phyloP scores from a whole-genome alignment of 139 green algal genomes.

The Coccomyxa sp. region DNA sequence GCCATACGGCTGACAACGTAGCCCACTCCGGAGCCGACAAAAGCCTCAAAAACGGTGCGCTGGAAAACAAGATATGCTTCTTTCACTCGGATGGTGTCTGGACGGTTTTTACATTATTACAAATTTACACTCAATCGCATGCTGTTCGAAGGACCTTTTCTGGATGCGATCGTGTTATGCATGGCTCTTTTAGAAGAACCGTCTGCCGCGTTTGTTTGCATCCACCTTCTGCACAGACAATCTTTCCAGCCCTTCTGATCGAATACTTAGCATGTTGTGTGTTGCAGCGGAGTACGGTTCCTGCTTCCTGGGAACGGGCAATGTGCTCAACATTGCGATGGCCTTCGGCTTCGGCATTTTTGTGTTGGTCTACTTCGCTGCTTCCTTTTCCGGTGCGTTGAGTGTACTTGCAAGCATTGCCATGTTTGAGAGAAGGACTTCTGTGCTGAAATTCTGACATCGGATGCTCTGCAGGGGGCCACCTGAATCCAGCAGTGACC shows the following conservation, averaged over 20 bases:
- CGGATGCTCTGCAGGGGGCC: constrained; percentile 16
- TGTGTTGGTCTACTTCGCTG: constrained; percentile 11
- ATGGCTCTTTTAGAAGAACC: not conserved
- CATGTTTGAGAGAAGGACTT: not conserved
- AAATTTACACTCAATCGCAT: too few relatives aligned
- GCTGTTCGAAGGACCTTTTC: too few relatives aligned
- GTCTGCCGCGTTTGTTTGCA: not conserved
- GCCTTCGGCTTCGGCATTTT: constrained; percentile 18
- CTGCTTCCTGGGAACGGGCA: not conserved
- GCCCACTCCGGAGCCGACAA: too few relatives aligned
- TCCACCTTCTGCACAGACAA: not conserved
- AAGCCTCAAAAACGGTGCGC: too few relatives aligned
- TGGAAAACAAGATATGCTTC: too few relatives aligned
- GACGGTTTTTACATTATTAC: too few relatives aligned
- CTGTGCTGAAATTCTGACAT: not conserved
- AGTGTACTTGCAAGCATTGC: not conserved
- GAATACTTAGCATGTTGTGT: not conserved
- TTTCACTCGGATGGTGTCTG: too few relatives aligned
- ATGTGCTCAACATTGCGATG: constrained; percentile 13
- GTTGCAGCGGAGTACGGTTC: not conserved
- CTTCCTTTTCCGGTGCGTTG: constrained; percentile 6
- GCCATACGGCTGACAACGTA: too few relatives aligned
- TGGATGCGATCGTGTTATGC: too few relatives aligned
- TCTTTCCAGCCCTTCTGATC: not conserved
- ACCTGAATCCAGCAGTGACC: constrained; percentile 33